Base-by-base conservation (phyloP, 2,329 filamentous ascomycete species). In the Lachnellula occidentalis region DNA sequence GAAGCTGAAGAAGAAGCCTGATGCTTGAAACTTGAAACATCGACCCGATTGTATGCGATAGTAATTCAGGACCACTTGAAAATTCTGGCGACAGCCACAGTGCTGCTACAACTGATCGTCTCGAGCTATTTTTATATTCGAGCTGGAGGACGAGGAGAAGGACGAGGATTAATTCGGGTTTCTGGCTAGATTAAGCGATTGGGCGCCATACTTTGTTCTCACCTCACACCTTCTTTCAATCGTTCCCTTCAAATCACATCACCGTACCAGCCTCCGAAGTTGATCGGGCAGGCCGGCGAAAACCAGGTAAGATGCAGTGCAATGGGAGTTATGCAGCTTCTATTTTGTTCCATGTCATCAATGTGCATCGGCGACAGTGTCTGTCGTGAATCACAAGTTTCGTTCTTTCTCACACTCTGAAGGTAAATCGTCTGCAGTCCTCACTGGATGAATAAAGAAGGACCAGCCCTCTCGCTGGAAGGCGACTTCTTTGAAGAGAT, bases 401-500 rank as follows among this genome's bases (percentile, higher is more conserved):
- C 31, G 41, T 48, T 34, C 39, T 51, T 51, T 17, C 34, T 8
- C 9, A n/a, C 48, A 41, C 34, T 6, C 7, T 17, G 15, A 15
- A 22, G 48, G 27, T 15, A 14, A 22, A 34, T 45, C 42, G 46
- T 42, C 41, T 19, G 6, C 34, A 34, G 42, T 37, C 41, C n/a
- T 12, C 34, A 24, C 22, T 22, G 11, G 21, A 43, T 48, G 53
- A 57, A 63, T 64, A 63, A 62, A 63, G 53, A 57, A 58, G 49
- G 59, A 21, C 15, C 46, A 34, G 45, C 49, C 52, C 54, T 53
- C 48, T 45, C 55, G 34, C 53, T 51, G 41, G 41, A 56, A 61
- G 60, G 61, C 59, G 54, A 61, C 53, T 64, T 63, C 62, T 64
- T 62, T 58, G 19, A 49, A 59, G 60, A 62, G 59, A 66, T 64